phyloP scores from a whole-genome alignment of 805 yeast genomes.

The Lachancea nothofagi region DNA sequence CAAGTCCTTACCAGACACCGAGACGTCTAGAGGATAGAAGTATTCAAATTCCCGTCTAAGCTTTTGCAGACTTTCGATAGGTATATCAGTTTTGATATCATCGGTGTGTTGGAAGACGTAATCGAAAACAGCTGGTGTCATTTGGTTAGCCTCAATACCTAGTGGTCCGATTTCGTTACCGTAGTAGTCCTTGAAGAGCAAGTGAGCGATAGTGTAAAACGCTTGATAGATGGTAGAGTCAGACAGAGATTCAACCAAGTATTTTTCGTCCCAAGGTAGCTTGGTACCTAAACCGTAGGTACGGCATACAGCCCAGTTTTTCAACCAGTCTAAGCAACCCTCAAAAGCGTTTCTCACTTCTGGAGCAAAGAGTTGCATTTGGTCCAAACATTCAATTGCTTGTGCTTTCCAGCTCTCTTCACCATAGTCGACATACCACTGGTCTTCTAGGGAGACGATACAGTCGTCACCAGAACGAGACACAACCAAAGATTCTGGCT shows the following conservation, averaged over 20 bases:
- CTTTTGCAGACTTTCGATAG: constrained; percentile 56
- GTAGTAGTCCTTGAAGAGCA: constrained; percentile 79
- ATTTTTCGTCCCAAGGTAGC: constrained; percentile 95
- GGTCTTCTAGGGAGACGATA: constrained; percentile 95
- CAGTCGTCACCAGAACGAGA: constrained; percentile 97
- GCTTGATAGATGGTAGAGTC: constrained; percentile 96
- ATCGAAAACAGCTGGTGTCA: constrained; percentile 93
- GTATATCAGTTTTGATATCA: constrained; percentile 50
- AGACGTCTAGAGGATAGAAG: constrained; percentile 90
- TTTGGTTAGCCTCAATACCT: constrained; percentile 68
- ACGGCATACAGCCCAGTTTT: constrained; percentile 97
- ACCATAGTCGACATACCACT: constrained; percentile 97
- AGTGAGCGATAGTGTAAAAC: constrained; percentile 83
- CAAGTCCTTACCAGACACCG: constrained; percentile 93
- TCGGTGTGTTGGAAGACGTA: constrained; percentile 77
- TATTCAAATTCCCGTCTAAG: constrained; percentile 93
- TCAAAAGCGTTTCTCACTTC: constrained; percentile 91
- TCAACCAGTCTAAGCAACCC: constrained; percentile 91
- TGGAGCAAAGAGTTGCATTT: constrained; percentile 70
- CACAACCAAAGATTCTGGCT: constrained; percentile 84
- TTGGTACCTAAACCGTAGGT: constrained; percentile 92
- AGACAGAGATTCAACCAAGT: constrained; percentile 87
- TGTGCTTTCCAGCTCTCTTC: constrained; percentile 82
- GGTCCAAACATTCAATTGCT: constrained; percentile 71
- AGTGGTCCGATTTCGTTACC: constrained; percentile 73